Conservation (phyloP, 2,329 filamentous ascomycete genomes). For the Colletotrichum limetticola region DNA sequence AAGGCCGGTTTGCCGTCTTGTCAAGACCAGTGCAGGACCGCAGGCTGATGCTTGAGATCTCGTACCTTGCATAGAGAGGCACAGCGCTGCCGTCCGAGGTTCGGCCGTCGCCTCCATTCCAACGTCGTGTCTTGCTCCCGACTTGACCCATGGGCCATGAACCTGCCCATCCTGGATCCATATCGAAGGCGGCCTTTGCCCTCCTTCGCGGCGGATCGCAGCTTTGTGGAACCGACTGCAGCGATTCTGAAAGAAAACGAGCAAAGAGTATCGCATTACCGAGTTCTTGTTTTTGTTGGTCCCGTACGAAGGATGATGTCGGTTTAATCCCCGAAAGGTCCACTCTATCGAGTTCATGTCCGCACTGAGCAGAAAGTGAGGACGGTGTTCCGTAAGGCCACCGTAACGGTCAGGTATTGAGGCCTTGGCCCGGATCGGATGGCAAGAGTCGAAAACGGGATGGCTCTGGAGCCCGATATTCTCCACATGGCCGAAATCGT, state of each 20-base stretch:
- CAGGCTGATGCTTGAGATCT: conserved; percentile 32
- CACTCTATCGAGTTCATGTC: conserved; percentile 13
- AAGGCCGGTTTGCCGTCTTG: conserved; percentile 31
- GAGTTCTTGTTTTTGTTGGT: conserved; percentile 11
- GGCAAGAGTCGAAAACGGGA: conserved; percentile 25
- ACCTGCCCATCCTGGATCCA: conserved; percentile 5
- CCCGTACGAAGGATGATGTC: background rate
- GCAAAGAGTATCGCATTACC: conserved; percentile 5
- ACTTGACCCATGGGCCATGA: background rate
- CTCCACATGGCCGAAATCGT: conserved; percentile 10
- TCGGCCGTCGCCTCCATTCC: conserved; percentile 28
- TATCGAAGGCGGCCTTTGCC: conserved; percentile 1
- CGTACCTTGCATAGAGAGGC: conserved; percentile 30
- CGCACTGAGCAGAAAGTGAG: conserved; percentile 11
- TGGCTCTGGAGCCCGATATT: conserved; percentile 14
- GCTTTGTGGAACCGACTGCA: background rate
- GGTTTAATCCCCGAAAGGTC: conserved; percentile 22
- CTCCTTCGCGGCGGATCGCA: conserved; percentile 3
- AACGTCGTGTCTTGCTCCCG: conserved; percentile 27
- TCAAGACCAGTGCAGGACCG: conserved; percentile 15
- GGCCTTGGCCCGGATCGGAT: conserved; percentile 24
- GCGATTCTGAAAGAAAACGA: background rate
- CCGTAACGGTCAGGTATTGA: background rate
- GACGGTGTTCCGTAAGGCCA: conserved; percentile 21
- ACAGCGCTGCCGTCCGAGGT: conserved; percentile 32